Conservation (phyloP, 2,329 filamentous ascomycete genomes). For the Emmonsia crescens region DNA sequence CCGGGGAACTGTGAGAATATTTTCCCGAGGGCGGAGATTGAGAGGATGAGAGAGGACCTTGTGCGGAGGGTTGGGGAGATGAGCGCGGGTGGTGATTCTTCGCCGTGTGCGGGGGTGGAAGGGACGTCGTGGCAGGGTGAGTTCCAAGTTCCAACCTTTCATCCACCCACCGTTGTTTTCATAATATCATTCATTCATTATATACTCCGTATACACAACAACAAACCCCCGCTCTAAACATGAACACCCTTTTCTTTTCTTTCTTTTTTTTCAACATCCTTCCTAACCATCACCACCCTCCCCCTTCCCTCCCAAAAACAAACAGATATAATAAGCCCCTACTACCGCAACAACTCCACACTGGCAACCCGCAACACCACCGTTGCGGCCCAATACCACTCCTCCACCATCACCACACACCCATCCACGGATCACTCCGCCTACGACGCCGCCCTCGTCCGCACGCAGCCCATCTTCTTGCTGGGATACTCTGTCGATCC, state of each 20-base stretch:
- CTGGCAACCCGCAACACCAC: not conserved
- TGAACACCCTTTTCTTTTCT: no score
- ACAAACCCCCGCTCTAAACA: not conserved
- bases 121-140: conserved; percentile 1
- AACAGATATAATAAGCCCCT: conserved; percentile 6
- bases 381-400: conserved; percentile 6
- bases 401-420: not conserved
- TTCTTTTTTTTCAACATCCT: not conserved
- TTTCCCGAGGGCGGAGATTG: not conserved
- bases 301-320: not conserved
- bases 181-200: not conserved
- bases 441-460: conserved; percentile 1
- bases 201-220: no score
- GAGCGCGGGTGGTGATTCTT: not conserved
- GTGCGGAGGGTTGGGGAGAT: not conserved
- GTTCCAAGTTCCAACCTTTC: not conserved
- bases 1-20: conserved; percentile 2
- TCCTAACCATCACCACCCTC: not conserved
- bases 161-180: not conserved
- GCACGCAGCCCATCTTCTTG: conserved; percentile 4
- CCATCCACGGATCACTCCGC: not conserved
- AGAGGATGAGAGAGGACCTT: not conserved
- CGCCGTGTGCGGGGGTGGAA: conserved; percentile 4
- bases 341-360: not conserved
- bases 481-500: conserved; percentile 2